Evolutionary conservation across 2,329 filamentous ascomycete genomes (phyloP), one percentile per base, ranked within the genome.

Genomic region (Fusarium nelsonii): DNA sequence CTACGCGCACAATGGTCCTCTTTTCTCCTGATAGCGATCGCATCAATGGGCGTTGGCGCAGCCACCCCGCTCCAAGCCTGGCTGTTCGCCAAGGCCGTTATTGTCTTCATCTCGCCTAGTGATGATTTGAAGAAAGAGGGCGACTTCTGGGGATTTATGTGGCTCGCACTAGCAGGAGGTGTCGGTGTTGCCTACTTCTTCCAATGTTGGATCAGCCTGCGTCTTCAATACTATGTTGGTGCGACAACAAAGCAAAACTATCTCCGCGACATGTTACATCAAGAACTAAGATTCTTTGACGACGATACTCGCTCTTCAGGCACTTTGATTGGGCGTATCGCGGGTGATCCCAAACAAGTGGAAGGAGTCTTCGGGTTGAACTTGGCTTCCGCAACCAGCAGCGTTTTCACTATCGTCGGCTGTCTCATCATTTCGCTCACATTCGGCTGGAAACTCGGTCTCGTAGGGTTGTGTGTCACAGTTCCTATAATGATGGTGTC

Each of bases 381-480:
- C 40, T 46, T 75, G 18, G 75, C 73, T 8, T 69, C 76, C 18
- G 33, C 73, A 6, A 59, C 77, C 18, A 66, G 70, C 26, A 73
- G 70, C 12, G 48, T 76, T 36, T 75, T 78, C 49, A 75, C 66
- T 34, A 66, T 76, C 8, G 56, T 68, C 23, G 77, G 75, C n/a
- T 76, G 75, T 39, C 53, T 73, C 26, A 63, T 62, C 40, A 73
- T 78, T 15, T 58, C 75, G 1, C 60, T 79, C 11, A 59, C 70
- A 14, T 78, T 76, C 34, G 76, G 75, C 4, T 81, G 78, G 79
- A 80, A 80, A 53, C 71, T 81, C 6, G 76, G 74, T 8, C 50
- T 80, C 10, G 74, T 81, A 6, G 78, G 80, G 3, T 77, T 77
- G 36, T 79, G 73, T 50, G 73, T 75, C 3, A 76, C 75, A 11